Evolutionary conservation across 2,329 filamentous ascomycete species (phyloP), one percentile per base, ranked within the genome.

Genomic region (Trichoderma harzianum): DNA sequence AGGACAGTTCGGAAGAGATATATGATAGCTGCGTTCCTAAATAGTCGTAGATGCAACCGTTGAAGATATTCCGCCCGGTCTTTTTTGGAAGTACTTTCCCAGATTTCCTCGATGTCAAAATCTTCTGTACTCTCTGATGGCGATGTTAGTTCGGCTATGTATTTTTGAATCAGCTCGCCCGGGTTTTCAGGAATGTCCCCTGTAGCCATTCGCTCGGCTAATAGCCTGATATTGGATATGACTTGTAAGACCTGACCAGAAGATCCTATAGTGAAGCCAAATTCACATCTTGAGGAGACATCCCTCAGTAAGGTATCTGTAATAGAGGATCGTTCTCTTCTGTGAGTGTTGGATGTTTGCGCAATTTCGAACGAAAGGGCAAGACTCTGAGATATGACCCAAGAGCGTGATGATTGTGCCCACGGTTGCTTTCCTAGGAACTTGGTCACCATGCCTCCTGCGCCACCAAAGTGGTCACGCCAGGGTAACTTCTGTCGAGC

Each of bases 371-470:
- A 65, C 51, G 62, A 65, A 32, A 65, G 62, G 6, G 62, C 39
- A 32, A 65, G 24, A 28, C 62, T 65, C 21, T 65, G 43, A 43
- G 62, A 65, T 34, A 65, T 65, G 14, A 65, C 62, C 62, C 62
- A 65, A 51, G 62, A 65, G 18, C 51, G 39, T 11, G 62, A 32
- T 26, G 62, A 65, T 6, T 43, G 62, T 16, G 16, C 24, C 62
- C 62, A 65, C 10, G 62, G 62, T 26, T 65, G 26, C 32, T 65
- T 39, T 39, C 36, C 36, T 3, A 39, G 14, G 16, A 39, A 39
- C 14, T 39, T 39, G 36, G 36, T 39, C 36, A 39, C 36, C 36
- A 39, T 39, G 36, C 36, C 36, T 39, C 36, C 36, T 3, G 36
- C 36, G 36, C 36, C 36, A 18, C 36, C 36, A 39, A 39, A 39